Evolutionary conservation across 805 yeast genomes (phyloP), one percentile per base, ranked within the genome.

Genomic region (Kodamaea neixiangensis): DNA sequence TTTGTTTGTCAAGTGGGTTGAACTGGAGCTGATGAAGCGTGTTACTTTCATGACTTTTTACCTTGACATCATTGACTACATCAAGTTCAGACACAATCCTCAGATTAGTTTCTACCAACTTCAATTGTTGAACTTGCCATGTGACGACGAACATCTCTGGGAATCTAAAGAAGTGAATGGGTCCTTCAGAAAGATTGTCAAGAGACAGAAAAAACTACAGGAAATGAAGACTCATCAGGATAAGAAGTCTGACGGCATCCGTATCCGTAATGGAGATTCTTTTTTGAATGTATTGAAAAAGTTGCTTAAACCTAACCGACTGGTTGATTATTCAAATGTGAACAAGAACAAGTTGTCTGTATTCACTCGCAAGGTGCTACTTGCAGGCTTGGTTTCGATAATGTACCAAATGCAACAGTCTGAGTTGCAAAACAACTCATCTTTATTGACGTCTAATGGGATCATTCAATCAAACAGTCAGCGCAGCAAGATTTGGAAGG

Each of bases 21-120:
- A 87, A 49, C 81, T 83, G 38, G 97, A 89, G 66, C 80, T 85
- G 45, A 74, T 87, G 75, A 89, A 89, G 63, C 69, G 97, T 51
- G 79, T 87, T 1, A 88, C 96, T 0, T 81, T 85, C 52, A 82
- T 87, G 82, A 90, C 96, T 11, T 90, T 89, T 63, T 86, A 86
- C 62, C 74, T 87, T 59, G 97, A 89, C 66, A 83, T 87, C 1
- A 78, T 85, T 2, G 96, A 90, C 69, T 87, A 90, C 35, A 81
- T 86, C 13, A 78, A 87, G 45, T 89, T 86, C 65, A 87, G 96
- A 5, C 96, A 89, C 66, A 80, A 86, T 51, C 78, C 78, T 0
- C 72, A 66, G 29, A 68, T 74, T 14, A 54, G 65, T 18, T 72
- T 73, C 49, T 63, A 67, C 46, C 78, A 73, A 47, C 57, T 73